Percentiles rank a stretch among this genome's conserved stretches.
phyloP scores from a whole-genome alignment of 2,329 filamentous ascomycete species.

The Phyllosticta citrichinensis region DNA sequence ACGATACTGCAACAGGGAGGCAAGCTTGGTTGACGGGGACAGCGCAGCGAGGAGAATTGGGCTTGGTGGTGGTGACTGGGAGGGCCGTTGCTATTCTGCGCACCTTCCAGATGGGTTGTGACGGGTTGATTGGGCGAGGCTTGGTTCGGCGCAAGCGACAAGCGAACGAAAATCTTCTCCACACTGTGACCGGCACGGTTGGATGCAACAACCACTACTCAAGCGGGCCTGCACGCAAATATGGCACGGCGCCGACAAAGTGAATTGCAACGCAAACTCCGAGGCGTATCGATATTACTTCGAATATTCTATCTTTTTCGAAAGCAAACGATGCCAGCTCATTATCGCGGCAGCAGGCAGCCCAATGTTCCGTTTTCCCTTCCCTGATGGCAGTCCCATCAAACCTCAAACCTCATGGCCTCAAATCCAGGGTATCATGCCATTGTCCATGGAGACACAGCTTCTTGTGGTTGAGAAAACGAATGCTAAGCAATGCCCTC shows the following conservation, averaged over 20 bases:
- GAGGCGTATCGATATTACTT: background rate
- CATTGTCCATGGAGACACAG: background rate
- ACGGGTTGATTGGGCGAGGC: background rate
- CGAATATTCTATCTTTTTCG: background rate
- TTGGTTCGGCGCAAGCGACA: background rate
- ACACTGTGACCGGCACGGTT: background rate
- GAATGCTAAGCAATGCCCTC: background rate
- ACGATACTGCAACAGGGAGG: background rate
- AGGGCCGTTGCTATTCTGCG: background rate
- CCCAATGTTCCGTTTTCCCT: background rate
- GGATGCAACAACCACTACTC: background rate
- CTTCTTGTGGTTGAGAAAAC: background rate
- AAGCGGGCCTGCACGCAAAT: no score
- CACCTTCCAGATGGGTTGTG: background rate
- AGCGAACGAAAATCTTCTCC: constrained; percentile 8
- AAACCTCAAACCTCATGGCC: background rate
- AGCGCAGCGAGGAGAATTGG: background rate
- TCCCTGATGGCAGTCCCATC: background rate
- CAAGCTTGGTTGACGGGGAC: background rate
- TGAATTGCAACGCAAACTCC: background rate
- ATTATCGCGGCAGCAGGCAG: background rate
- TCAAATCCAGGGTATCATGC: background rate
- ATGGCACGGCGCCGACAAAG: no score
- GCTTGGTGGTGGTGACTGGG: background rate
- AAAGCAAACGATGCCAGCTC: background rate